These are phyloP conservation scores for Boletus sp. DNA, from an alignment of 768 basidiomycete genomes.

Conservation along the genomic window DNA sequence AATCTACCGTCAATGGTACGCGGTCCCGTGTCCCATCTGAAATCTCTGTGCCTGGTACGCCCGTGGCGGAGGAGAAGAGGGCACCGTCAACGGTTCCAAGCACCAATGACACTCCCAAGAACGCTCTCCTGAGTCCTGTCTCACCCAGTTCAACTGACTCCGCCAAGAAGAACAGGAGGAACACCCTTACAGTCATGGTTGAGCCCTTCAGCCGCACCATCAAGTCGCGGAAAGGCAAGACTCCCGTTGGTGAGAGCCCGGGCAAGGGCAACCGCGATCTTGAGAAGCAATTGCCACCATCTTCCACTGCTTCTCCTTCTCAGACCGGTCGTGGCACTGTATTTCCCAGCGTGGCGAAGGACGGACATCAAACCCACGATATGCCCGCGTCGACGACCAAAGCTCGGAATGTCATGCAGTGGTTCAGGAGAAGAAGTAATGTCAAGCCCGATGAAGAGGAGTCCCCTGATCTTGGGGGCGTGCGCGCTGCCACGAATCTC, in stretches of 20 bases:
- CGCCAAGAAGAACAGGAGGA: constrained; percentile 64
- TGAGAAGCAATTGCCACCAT: constrained; percentile 34
- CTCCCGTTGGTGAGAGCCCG: constrained; percentile 32
- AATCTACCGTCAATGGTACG: constrained; percentile 29
- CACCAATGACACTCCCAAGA: constrained; percentile 22
- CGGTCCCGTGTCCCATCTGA: constrained; percentile 45
- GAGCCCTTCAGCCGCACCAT: constrained; percentile 62
- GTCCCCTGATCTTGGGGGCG: constrained; percentile 6
- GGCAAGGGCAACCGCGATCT: constrained; percentile 43
- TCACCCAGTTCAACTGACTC: constrained; percentile 25
- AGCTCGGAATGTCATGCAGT: constrained; percentile 96
- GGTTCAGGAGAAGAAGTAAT: constrained; percentile 83
- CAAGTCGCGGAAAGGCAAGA: constrained; percentile 36
- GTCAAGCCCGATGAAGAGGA: constrained; percentile 30
- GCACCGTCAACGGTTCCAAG: constrained; percentile 1
- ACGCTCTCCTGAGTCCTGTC: constrained; percentile 36
- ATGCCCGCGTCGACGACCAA: constrained; percentile 78
- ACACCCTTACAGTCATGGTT: constrained; percentile 85
- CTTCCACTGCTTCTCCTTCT: constrained; percentile 30
- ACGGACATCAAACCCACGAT: constrained; percentile 29
- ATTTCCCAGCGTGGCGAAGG: constrained; percentile 27
- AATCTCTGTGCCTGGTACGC: constrained; percentile 29
- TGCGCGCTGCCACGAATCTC: constrained; percentile 22
- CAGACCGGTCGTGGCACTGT: constrained; percentile 24
- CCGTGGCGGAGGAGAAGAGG: constrained; percentile 18